phyloP scores from a whole-genome alignment of 768 basidiomycete species.

The Tricholomella constricta region DNA sequence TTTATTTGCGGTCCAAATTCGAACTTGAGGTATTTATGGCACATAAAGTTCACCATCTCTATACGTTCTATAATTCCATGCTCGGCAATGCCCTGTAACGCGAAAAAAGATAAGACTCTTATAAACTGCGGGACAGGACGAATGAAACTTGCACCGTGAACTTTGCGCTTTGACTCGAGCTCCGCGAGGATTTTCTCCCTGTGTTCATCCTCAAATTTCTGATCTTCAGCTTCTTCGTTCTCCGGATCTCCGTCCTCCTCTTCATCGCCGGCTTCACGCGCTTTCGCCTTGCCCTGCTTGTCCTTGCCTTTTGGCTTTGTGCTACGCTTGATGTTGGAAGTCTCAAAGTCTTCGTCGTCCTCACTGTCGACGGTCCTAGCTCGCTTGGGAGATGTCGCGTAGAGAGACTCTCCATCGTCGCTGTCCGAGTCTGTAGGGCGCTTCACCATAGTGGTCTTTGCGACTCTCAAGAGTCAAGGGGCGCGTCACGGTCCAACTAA shows the following conservation, averaged over 20 bases:
- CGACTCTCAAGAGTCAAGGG: not conserved
- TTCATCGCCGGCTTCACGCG: conserved; percentile 17
- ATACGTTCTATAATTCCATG: conserved; percentile 86
- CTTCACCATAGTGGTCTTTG: conserved; percentile 45
- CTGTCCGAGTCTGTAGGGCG: conserved; percentile 47
- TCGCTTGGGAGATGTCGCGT: conserved; percentile 31
- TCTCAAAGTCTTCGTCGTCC: conserved; percentile 23
- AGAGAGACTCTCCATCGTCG: conserved; percentile 41
- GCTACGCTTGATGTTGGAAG: conserved; percentile 16
- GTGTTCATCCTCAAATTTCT: conserved; percentile 63
- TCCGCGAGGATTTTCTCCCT: conserved; percentile 56
- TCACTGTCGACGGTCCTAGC: conserved; percentile 32
- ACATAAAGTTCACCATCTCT: conserved; percentile 95
- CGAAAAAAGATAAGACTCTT: conserved; percentile 1
- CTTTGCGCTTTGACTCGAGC: conserved; percentile 49
- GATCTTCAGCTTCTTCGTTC: conserved; percentile 59
- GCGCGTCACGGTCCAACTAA: conserved; percentile 3
- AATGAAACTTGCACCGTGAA: conserved; percentile 45
- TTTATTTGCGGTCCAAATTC: conserved; percentile 93
- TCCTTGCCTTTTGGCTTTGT: conserved; percentile 24
- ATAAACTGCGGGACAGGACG: conserved; percentile 2
- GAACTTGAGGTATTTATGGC: conserved; percentile 83
- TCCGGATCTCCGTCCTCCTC: conserved; percentile 32
- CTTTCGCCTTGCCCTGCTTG: conserved; percentile 36
- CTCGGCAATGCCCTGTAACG: conserved; percentile 76